Evolutionary conservation across 2,329 filamentous ascomycete species (phyloP), one percentile per base, ranked within the genome.

Genomic region (Chalaropsis ovoidea): DNA sequence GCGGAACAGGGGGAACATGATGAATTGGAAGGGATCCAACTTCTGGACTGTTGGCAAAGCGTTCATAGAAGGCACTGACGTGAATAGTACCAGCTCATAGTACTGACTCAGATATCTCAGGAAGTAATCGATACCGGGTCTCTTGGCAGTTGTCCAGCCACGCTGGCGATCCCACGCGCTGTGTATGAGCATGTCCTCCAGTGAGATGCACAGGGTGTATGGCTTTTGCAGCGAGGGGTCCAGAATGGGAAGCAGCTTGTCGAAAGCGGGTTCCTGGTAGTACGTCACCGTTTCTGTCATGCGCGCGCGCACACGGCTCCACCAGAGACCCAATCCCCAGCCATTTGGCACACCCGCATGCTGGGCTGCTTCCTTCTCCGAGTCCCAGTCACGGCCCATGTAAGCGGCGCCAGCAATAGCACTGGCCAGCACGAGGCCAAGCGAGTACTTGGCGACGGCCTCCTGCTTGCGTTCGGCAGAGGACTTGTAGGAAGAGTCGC

Each of bases 21-120:
- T 91, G 75, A 97, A 90, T 72, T 88, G 89, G 81, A 89, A 97
- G 43, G 93, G 94, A 73, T 99, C 94, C 68, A 99, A 80, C 77
- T 99, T 99, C 72, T 90, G 86, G 70, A 96, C 84, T 63, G 99
- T 82, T 27, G 90, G 90, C 70, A 96, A 91, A 35, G 86, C 93
- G 73, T 90, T 88, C 72, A 85, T 86, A 72, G 86, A 90, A 0
- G 93, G 91, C 60, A 94, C 87, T 47, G 84, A 89, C 41, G 94
- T 99, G 78, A 97, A 99, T 69, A 99, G 85, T 63, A 97, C 94
- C 65, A 99, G 81, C 76, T 99, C 94, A 74, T 96, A 99, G 81
- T 99, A 97, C 76, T 96, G 92, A 76, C 89, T 93, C 61, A 99
- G 82, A 75, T 99, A 99, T 73, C 90, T 89, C 69, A 99, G 79